Conservation (phyloP, 169 alveolate species). For the Cryptosporidium ryanae region DNA sequence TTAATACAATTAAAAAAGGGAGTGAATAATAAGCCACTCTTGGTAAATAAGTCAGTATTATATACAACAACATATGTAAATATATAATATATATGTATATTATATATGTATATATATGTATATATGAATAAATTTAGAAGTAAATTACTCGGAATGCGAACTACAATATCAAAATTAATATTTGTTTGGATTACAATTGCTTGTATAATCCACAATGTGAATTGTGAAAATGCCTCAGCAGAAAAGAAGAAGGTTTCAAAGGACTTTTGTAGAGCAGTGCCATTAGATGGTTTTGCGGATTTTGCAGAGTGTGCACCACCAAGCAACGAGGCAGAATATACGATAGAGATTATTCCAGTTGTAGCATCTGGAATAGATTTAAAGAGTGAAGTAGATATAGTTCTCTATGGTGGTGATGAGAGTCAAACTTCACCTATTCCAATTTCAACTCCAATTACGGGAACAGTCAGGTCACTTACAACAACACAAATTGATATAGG, state of each 20-base stretch:
- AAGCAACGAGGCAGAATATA: conserved; percentile 85
- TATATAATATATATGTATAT: too few species aligned
- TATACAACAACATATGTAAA: not conserved
- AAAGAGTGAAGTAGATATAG: conserved; percentile 81
- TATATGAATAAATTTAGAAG: too few species aligned
- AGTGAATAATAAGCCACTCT: conserved; percentile 43
- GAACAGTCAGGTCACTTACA: conserved; percentile 83
- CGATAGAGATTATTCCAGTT: conserved; percentile 85
- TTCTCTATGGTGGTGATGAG: conserved; percentile 80
- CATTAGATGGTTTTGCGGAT: conserved; percentile 85
- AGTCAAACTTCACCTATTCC: conserved; percentile 84
- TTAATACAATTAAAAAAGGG: not conserved
- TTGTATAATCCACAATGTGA: conserved; percentile 1
- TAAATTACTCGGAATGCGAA: conserved; percentile 15
- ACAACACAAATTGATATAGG: conserved; percentile 84
- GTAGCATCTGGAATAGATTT: conserved; percentile 82
- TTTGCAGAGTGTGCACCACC: conserved; percentile 89
- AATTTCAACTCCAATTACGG: conserved; percentile 81
- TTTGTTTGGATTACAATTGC: conserved; percentile 20
- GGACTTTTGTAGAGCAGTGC: conserved; percentile 90
- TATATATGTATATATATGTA: too few species aligned
- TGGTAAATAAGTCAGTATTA: not conserved
- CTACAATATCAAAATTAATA: conserved; percentile 4
- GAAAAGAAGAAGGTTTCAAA: conserved; percentile 35
- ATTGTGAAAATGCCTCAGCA: conserved; percentile 20